Conservation (phyloP, 176 grass and related monocot species). For the Oryza coarctata region DNA sequence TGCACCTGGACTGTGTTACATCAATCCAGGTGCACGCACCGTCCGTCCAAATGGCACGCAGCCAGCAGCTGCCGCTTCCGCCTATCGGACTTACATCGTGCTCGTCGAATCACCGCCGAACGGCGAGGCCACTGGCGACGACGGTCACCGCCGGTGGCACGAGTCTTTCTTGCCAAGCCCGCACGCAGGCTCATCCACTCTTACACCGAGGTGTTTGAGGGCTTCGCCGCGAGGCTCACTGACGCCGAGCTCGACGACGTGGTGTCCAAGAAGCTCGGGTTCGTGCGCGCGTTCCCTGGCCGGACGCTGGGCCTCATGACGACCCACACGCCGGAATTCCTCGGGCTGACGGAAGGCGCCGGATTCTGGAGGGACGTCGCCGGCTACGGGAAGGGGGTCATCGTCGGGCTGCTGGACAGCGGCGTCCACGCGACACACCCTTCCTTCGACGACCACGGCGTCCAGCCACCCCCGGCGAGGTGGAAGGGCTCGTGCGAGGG, state of each 20-base stretch:
- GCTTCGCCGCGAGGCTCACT: constrained; percentile 33
- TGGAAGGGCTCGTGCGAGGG: constrained; percentile 13
- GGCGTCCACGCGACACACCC: constrained; percentile 30
- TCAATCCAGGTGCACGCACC: neutral
- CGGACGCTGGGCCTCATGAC: constrained; percentile 17
- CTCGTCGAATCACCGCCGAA: constrained; percentile 3
- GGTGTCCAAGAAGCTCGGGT: constrained; percentile 27
- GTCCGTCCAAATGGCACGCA: neutral
- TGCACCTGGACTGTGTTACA: neutral
- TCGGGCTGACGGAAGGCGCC: neutral
- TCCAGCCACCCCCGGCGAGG: neutral
- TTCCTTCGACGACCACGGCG: constrained; percentile 2
- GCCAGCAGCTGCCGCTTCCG: neutral
- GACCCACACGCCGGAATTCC: constrained; percentile 41
- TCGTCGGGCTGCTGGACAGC: constrained; percentile 51
- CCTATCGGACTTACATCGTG: constrained; percentile 11
- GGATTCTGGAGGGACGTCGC: constrained; percentile 14
- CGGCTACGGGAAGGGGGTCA: constrained; percentile 30
- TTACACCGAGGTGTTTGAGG: constrained; percentile 37
- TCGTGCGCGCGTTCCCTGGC: constrained; percentile 35
- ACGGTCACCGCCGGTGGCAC: constrained; percentile 25
- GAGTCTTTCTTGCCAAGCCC: constrained; percentile 37
- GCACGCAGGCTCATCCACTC: constrained; percentile 28
- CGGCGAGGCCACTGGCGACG: neutral
- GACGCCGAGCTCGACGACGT: constrained; percentile 2